Conservation (phyloP, 2,329 filamentous ascomycete genomes). For the Diaporthe australafricana region DNA sequence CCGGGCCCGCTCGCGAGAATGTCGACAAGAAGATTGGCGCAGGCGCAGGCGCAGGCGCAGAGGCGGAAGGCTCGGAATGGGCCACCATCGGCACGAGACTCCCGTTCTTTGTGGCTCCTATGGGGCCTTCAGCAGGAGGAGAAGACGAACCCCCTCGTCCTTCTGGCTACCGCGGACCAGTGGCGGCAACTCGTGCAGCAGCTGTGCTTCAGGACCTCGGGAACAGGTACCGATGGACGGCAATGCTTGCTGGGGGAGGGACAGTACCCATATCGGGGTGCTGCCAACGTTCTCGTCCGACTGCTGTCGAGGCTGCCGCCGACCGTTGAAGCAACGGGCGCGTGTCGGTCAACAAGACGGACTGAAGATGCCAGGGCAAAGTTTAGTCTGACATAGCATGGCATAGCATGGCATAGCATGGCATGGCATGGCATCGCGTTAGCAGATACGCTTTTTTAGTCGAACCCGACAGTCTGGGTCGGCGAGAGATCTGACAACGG, state of each 20-base stretch:
- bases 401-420: constrained; percentile 20
- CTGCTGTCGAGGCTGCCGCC: constrained; percentile 3
- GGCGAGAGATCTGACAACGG: constrained; percentile 52
- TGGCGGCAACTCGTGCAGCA: constrained; percentile 13
- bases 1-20: constrained; percentile 30
- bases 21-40: constrained; percentile 23
- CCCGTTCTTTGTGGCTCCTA: constrained; percentile 18
- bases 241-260: not conserved
- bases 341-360: not conserved
- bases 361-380: constrained; percentile 11
- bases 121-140: not conserved
- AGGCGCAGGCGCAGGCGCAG: constrained; percentile 9
- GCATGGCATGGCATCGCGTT: constrained; percentile 38
- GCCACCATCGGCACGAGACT: constrained; percentile 31
- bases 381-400: constrained; percentile 13
- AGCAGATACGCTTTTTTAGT: constrained; percentile 50
- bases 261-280: constrained; percentile 5
- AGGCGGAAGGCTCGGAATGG: constrained; percentile 32
- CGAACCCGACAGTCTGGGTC: constrained; percentile 53
- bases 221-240: not conserved
- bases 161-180: not conserved
- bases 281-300: not conserved
- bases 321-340: constrained; percentile 1
- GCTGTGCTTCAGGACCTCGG: constrained; percentile 5
- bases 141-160: constrained; percentile 15